Evolutionary conservation across 1,139 yeast species (phyloP).

Genomic region (Wickerhamomyces sp.): DNA sequence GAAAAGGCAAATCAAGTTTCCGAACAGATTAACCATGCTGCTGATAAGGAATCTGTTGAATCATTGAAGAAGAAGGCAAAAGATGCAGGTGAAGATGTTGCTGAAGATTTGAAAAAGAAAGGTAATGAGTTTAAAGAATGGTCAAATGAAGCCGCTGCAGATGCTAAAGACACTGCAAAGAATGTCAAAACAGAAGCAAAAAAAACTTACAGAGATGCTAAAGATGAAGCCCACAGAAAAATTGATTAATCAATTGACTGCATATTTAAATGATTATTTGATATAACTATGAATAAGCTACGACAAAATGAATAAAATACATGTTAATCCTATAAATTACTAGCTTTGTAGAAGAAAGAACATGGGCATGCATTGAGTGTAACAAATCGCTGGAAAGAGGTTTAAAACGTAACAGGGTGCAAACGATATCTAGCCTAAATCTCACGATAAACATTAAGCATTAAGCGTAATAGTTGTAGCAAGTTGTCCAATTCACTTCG

Average conservation of each 20-base stretch:
- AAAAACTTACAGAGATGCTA: slow-evolving; percentile 25
- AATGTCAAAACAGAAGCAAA: slow-evolving; percentile 43
- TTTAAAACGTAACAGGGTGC: too few species aligned
- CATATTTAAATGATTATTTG: neutral
- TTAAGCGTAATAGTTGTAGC: too few species aligned
- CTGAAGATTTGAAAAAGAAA: slow-evolving; percentile 11
- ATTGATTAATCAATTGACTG: neutral
- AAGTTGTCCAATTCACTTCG: slow-evolving; percentile 3
- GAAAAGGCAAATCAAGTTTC: slow-evolving; percentile 7
- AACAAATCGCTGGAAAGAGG: too few species aligned
- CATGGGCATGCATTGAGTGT: too few species aligned
- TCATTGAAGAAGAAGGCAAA: slow-evolving; percentile 9
- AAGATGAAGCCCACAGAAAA: slow-evolving; percentile 2
- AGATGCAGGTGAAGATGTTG: slow-evolving; percentile 3
- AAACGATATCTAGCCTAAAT: neutral
- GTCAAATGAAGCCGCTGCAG: slow-evolving; percentile 48
- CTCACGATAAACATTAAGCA: neutral
- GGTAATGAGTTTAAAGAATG: slow-evolving; percentile 7
- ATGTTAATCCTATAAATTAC: too few species aligned
- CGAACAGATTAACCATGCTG: slow-evolving; percentile 4
- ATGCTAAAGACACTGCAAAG: slow-evolving; percentile 44
- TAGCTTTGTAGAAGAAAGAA: too few species aligned
- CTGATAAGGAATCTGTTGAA: neutral
- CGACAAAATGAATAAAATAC: too few species aligned
- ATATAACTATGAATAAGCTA: too few species aligned